Conservation (phyloP, 2,329 filamentous ascomycete species). For the Zymoseptoria crescenta region DNA sequence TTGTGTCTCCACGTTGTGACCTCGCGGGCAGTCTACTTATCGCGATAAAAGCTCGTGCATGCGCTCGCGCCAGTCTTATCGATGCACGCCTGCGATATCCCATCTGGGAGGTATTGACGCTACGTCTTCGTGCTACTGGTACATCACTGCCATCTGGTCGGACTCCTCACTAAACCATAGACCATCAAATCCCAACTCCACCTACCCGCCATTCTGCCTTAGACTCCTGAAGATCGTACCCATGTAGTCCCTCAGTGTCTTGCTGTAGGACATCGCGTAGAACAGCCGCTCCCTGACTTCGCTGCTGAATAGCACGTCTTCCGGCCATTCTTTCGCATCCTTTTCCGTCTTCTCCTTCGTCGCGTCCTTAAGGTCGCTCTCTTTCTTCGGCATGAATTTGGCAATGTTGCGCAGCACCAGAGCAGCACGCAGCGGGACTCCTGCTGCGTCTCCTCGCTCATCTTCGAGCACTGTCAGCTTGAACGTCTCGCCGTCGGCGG, state of each 20-base stretch:
- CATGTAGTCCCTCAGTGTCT: conserved; percentile 19
- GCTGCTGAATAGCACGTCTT: conserved; percentile 15
- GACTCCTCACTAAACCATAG: conserved; percentile 11
- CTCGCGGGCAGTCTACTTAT: not conserved
- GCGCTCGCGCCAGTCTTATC: no score
- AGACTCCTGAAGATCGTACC: conserved; percentile 18
- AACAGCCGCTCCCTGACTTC: conserved; percentile 20
- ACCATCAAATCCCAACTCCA: not conserved
- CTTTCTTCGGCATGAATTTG: conserved; percentile 32
- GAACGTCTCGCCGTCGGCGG: conserved; percentile 9
- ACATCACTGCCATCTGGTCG: conserved; percentile 2
- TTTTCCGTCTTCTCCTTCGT: conserved; percentile 11
- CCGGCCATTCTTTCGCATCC: conserved; percentile 15
- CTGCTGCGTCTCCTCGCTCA: conserved; percentile 54
- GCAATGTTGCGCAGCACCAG: conserved; percentile 74
- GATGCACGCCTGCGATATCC: no score
- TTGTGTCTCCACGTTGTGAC: not conserved
- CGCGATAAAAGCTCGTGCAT: not conserved
- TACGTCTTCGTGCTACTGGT: conserved; percentile 1
- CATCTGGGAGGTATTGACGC: not conserved
- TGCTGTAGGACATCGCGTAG: conserved; percentile 19
- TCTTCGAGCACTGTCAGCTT: conserved; percentile 43
- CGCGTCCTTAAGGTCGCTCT: conserved; percentile 8
- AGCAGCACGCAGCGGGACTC: conserved; percentile 69
- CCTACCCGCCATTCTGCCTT: conserved; percentile 9